Percentiles rank a stretch among this genome's conserved stretches.
Conservation (phyloP, 2,329 filamentous ascomycete genomes). For the Cordyceps farinosa region DNA sequence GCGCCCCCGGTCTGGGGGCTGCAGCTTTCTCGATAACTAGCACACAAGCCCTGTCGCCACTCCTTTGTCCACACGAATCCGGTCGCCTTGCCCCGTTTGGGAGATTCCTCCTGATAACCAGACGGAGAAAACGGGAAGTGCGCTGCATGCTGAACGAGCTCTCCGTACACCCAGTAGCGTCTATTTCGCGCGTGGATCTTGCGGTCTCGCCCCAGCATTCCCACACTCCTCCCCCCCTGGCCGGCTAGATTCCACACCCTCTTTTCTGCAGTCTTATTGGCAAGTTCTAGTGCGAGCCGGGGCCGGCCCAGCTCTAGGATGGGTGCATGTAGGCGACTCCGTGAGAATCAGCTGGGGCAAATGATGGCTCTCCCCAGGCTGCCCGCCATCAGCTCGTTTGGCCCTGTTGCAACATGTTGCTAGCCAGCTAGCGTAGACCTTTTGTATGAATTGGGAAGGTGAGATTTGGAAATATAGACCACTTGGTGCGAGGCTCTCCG, state of each 20-base stretch:
- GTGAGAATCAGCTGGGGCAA: slow-evolving; percentile 12
- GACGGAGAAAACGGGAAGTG: too few relatives aligned
- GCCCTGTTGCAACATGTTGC: not conserved
- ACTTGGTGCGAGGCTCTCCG: not conserved
- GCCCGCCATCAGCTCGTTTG: not conserved
- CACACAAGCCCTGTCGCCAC: not conserved
- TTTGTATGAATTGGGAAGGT: slow-evolving; percentile 1
- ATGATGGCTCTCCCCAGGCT: not conserved
- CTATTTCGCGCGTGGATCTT: slow-evolving; percentile 5
- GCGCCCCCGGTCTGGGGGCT: not conserved
- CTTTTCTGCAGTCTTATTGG: not conserved
- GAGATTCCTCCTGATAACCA: not conserved
- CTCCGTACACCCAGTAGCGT: not conserved
- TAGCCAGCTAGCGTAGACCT: not conserved
- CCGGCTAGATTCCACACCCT: not conserved
- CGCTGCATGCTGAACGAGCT: too few relatives aligned
- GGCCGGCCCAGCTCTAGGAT: not conserved
- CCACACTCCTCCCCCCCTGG: not conserved
- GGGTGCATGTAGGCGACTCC: not conserved
- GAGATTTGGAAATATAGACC: not conserved
- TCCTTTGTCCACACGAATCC: not conserved
- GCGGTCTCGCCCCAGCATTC: not conserved
- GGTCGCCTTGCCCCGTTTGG: not conserved
- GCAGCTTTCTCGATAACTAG: not conserved
- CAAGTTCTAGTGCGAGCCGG: not conserved